Evolutionary conservation across 2,329 filamentous ascomycete species (phyloP), one percentile per base, ranked within the genome.

Genomic region (Paecilomyces variotii): DNA sequence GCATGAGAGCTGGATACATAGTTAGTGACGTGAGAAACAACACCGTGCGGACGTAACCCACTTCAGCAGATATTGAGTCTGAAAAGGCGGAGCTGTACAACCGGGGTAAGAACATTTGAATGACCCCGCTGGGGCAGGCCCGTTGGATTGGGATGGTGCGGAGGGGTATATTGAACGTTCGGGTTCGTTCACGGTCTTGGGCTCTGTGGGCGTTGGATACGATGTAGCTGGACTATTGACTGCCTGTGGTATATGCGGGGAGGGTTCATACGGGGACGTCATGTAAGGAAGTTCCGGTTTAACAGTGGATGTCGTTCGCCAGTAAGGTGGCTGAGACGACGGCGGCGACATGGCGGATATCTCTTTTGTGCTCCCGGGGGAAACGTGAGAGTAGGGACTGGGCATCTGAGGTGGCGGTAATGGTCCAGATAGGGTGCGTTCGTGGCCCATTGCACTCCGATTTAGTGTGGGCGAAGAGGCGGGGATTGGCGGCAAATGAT

Each of bases 1-100:
- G 76, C 74, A 64, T 81, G 79, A 35, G 78, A 80, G 63, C 77
- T 79, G 39, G 28, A 32, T 19, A 52, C 24, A 26, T 53, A 25
- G 28, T 60, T 53, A 63, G 63, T 56, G 45, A 57, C 54, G 34
- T 24, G 19, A n/a, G 9, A 14, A 45, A 45, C 39, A 45, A 9
- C n/a, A 19, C 7, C 39, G 19, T 9, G 39, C 5, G n/a, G 6
- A 19, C n/a, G 3, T 45, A 32, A 71, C 81, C 72, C 70, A 86
- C 83, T 85, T 86, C 27, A 87, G 71, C 2, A 87, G 73, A 72
- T 87, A 87, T 62, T 87, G 84, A 1, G 84, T 87, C 65, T 85
- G 83, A 60, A 87, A 87, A 0, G 84, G 82, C 3, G 76, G 62
- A 26, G 84, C 84, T 19, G 69, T 83, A 63, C 84, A 87, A 1